A percentile compares a stretch with the other conserved stretches of the same genome.
These are phyloP conservation scores for Penicillium corylophilum DNA, from an alignment of 2,329 filamentous ascomycete species.

Conservation along the genomic window DNA sequence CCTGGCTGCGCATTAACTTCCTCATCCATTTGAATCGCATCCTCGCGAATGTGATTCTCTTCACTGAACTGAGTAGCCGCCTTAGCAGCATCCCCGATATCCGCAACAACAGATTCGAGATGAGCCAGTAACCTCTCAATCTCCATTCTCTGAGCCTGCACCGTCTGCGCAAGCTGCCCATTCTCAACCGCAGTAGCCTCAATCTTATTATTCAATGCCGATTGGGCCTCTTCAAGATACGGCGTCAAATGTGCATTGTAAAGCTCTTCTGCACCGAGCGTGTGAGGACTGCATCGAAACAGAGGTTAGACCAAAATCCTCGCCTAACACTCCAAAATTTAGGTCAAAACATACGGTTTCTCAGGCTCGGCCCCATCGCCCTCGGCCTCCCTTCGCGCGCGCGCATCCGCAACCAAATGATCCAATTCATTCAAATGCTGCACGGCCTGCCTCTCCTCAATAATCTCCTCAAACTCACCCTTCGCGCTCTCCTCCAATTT, in stretches of 20 bases:
- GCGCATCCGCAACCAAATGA: slow-evolving; percentile 58
- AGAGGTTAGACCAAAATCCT: neutral
- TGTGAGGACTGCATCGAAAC: slow-evolving; percentile 52
- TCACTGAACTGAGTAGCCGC: slow-evolving; percentile 42
- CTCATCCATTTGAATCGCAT: slow-evolving; percentile 45
- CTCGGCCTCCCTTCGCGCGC: slow-evolving; percentile 48
- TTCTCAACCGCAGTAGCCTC: slow-evolving; percentile 54
- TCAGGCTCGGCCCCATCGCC: slow-evolving; percentile 36
- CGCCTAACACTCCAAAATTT: neutral
- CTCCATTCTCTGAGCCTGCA: slow-evolving; percentile 56
- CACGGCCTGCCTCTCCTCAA: slow-evolving; percentile 57
- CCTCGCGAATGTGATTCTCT: slow-evolving; percentile 40
- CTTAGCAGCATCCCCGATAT: slow-evolving; percentile 54
- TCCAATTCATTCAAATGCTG: slow-evolving; percentile 61
- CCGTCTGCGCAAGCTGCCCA: slow-evolving; percentile 50
- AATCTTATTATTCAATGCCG: slow-evolving; percentile 52
- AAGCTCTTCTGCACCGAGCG: slow-evolving; percentile 55
- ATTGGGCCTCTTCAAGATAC: slow-evolving; percentile 52
- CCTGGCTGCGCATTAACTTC: slow-evolving; percentile 36
- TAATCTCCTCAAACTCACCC: slow-evolving; percentile 61
- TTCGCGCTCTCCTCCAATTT: slow-evolving; percentile 58
- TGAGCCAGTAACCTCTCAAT: slow-evolving; percentile 56
- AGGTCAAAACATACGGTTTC: slow-evolving; percentile 46
- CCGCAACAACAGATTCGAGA: slow-evolving; percentile 56
- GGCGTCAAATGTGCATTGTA: slow-evolving; percentile 60